phyloP scores from a whole-genome alignment of 1,139 yeast genomes.

The Hyphopichia buzzinii region DNA sequence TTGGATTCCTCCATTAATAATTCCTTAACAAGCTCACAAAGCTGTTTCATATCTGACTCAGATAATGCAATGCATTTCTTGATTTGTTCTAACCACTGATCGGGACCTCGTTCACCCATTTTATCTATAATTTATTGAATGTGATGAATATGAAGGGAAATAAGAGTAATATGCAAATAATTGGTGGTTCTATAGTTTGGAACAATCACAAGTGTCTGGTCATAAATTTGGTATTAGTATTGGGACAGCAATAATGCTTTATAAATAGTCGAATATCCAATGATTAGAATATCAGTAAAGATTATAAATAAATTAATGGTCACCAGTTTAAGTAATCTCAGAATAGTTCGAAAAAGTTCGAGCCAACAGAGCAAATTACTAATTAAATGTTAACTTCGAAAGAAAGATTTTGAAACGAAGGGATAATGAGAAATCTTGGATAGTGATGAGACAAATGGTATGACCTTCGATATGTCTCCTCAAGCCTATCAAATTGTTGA shows the following conservation, averaged over 20 bases:
- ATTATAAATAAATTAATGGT: background rate
- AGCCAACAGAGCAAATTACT: background rate
- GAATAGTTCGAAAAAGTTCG: background rate
- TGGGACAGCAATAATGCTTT: too few relatives aligned
- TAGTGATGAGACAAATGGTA: too few relatives aligned
- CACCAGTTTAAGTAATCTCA: background rate
- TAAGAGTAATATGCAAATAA: background rate
- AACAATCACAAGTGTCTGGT: background rate
- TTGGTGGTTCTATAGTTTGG: background rate
- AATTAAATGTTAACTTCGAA: background rate
- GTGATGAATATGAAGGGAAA: background rate
- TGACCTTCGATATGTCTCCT: too few relatives aligned
- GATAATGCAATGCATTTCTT: conserved; percentile 85
- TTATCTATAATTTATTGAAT: conserved; percentile 2
- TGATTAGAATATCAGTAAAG: background rate
- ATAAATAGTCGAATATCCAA: too few relatives aligned
- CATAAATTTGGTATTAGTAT: background rate
- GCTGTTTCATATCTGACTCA: conserved; percentile 92
- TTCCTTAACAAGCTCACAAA: conserved; percentile 91
- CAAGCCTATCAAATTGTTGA: too few relatives aligned
- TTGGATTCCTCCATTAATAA: conserved; percentile 75
- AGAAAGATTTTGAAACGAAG: too few relatives aligned
- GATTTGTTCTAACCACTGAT: conserved; percentile 93
- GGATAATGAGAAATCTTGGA: too few relatives aligned
- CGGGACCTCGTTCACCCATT: conserved; percentile 86